Percentiles rank a stretch among this genome's conserved stretches.
These are phyloP conservation scores for Marvania coccoides DNA, from an alignment of 139 green algal genomes.

Conservation along the genomic window DNA sequence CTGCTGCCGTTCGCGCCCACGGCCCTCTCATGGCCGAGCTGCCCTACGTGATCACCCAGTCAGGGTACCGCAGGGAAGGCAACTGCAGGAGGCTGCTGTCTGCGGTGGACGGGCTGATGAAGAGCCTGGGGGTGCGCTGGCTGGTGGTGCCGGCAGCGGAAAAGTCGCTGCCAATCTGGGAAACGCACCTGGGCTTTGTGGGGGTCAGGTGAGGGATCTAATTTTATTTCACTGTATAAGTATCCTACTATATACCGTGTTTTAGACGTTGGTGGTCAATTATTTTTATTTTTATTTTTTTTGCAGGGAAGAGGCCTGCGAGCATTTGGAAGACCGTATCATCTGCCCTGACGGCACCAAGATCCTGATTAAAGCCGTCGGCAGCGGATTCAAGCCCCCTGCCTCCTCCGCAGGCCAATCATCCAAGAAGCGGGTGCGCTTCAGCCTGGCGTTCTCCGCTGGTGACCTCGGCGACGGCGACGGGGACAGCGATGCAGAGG, in stretches of 20 bases:
- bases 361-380: not conserved
- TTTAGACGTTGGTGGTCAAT: no score
- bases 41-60: conserved; percentile 57
- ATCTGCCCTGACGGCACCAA: not conserved
- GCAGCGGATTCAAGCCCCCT: not conserved
- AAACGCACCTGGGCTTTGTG: conserved; percentile 42
- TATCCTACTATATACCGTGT: no score
- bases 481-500: not conserved
- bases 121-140: conserved; percentile 29
- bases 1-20: conserved; percentile 39
- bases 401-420: not conserved
- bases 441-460: not conserved
- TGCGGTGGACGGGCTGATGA: conserved; percentile 42
- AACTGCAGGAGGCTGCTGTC: conserved; percentile 51
- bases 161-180: conserved; percentile 53
- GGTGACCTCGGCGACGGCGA: not conserved
- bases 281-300: not conserved
- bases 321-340: not conserved
- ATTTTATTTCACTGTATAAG: no score
- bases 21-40: conserved; percentile 46
- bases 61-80: conserved; percentile 47
- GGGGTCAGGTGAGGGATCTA: conserved; percentile 14
- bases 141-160: conserved; percentile 52
- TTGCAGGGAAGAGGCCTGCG: not conserved
- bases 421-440: not conserved